Evolutionary conservation across 2,329 filamentous ascomycete species (phyloP).

Genomic region (Fusarium sp.): DNA sequence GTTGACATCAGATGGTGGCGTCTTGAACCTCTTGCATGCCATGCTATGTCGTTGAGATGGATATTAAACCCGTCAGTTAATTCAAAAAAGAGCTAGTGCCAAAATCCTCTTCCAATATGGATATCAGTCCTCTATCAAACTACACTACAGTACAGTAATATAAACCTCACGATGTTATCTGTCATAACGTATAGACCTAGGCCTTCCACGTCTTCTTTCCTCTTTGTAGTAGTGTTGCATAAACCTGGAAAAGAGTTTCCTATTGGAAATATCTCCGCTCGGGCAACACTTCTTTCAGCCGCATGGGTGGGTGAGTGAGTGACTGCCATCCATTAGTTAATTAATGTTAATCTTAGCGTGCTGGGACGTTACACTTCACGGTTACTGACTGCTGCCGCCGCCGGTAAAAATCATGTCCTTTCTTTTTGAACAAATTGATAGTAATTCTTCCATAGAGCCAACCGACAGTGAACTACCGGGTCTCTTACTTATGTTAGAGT

Average conservation of each 20-base stretch:
- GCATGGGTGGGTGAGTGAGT: slow-evolving; percentile 2
- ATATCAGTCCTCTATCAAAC: background rate
- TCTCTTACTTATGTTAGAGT: slow-evolving; percentile 9
- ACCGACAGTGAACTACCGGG: slow-evolving; percentile 13
- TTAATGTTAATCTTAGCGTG: slow-evolving; percentile 12
- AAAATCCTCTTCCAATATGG: background rate
- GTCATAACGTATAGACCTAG: background rate
- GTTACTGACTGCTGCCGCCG: background rate
- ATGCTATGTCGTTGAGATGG: slow-evolving; percentile 4
- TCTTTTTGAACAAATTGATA: slow-evolving; percentile 27
- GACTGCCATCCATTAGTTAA: background rate
- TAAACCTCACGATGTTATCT: slow-evolving; percentile 17
- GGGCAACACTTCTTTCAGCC: slow-evolving; percentile 27
- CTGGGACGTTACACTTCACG: slow-evolving; percentile 1
- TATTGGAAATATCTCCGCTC: slow-evolving; percentile 36
- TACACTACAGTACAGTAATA: too few relatives aligned
- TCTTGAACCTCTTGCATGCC: slow-evolving; percentile 12
- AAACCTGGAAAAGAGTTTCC: slow-evolving; percentile 21
- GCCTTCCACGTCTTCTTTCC: background rate
- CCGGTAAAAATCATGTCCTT: slow-evolving; percentile 24
- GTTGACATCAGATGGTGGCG: slow-evolving; percentile 43
- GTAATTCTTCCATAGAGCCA: slow-evolving; percentile 4
- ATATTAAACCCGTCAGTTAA: slow-evolving; percentile 5
- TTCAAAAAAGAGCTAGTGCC: background rate
- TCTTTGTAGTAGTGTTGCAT: slow-evolving; percentile 4